A percentile compares a stretch with the other conserved stretches of the same genome.
These are phyloP conservation scores for Theileria annulata DNA, from an alignment of 169 alveolate genomes.

Conservation along the genomic window DNA sequence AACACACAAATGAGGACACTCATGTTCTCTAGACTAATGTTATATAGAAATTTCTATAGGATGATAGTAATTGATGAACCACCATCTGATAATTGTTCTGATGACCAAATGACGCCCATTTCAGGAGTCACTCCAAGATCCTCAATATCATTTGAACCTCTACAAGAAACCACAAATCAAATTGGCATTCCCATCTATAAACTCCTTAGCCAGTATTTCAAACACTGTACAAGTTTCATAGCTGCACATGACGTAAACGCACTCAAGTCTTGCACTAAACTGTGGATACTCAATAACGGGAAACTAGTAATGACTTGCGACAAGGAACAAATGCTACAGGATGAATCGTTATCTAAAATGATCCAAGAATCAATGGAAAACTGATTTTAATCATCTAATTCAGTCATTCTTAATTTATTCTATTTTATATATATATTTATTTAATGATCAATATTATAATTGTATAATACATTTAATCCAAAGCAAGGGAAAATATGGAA, in stretches of 20 bases:
- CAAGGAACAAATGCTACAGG: slow-evolving; percentile 12
- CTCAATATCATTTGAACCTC: background rate
- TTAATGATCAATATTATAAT: too few species aligned
- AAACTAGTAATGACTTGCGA: slow-evolving; percentile 17
- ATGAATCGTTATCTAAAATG: slow-evolving; percentile 24
- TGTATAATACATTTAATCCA: background rate
- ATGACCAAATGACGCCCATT: background rate
- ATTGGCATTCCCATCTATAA: slow-evolving; percentile 44
- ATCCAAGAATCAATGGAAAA: slow-evolving; percentile 19
- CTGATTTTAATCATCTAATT: background rate
- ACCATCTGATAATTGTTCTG: slow-evolving; percentile 67
- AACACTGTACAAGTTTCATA: slow-evolving; percentile 64
- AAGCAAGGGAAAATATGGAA: background rate
- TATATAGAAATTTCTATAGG: slow-evolving; percentile 71
- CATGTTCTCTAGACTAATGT: slow-evolving; percentile 73
- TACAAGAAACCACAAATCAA: background rate
- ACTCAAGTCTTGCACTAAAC: slow-evolving; percentile 35
- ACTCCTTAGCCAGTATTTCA: slow-evolving; percentile 41
- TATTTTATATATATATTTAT: too few species aligned
- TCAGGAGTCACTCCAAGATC: background rate
- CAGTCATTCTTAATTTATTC: background rate
- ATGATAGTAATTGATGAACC: slow-evolving; percentile 81
- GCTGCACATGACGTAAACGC: slow-evolving; percentile 64
- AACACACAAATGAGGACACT: slow-evolving; percentile 68
- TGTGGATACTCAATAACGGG: slow-evolving; percentile 29